phyloP scores from a whole-genome alignment of 2,329 filamentous ascomycete species.

The Coniochaeta prunicola region DNA sequence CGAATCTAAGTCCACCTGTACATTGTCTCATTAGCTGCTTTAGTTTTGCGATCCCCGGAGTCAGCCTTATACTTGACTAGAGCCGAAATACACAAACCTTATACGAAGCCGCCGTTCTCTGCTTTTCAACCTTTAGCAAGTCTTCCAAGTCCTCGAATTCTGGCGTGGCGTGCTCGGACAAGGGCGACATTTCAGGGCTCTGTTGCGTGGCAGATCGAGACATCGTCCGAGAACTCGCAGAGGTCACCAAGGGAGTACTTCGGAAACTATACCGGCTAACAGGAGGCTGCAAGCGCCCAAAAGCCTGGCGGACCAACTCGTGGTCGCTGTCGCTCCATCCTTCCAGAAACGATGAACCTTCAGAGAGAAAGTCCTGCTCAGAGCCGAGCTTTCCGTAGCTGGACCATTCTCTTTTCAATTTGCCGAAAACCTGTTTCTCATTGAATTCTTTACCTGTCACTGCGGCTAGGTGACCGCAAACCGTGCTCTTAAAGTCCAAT shows the following conservation, averaged over 20 bases:
- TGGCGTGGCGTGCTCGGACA: background rate
- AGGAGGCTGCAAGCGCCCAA: background rate
- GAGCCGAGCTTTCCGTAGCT: background rate
- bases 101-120: background rate
- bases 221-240: background rate
- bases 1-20: background rate
- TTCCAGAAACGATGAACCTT: background rate
- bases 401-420: background rate
- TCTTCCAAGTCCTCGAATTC: background rate
- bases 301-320: background rate
- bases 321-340: background rate
- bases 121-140: background rate
- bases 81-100: background rate
- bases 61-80: background rate
- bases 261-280: background rate
- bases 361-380: background rate
- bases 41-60: background rate
- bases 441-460: background rate
- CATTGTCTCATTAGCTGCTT: background rate
- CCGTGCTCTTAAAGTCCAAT: constrained; percentile 2
- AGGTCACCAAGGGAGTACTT: background rate
- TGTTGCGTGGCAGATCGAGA: background rate
- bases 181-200: background rate
- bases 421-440: background rate
- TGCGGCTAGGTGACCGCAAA: background rate